Evolutionary conservation across 2,329 filamentous ascomycete species (phyloP).

Genomic region (Albifimbria verrucaria): DNA sequence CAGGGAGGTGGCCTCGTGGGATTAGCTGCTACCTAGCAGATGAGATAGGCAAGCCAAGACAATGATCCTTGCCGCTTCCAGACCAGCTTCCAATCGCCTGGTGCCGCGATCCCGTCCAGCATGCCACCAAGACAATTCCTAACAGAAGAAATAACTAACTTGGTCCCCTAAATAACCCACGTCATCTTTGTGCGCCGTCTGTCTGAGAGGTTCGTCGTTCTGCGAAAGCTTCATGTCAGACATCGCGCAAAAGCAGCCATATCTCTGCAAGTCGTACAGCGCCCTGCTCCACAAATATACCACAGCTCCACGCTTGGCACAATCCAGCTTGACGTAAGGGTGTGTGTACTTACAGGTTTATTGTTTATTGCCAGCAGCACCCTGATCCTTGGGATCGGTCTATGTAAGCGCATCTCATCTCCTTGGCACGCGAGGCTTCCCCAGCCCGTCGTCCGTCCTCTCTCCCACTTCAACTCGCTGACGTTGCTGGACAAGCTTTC

Average conservation of each 20-base stretch:
- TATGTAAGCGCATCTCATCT: not conserved
- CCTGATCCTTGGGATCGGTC: not conserved
- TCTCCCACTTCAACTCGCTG: too few species aligned
- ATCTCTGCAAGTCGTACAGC: not conserved
- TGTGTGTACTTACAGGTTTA: not conserved
- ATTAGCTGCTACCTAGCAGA: not conserved
- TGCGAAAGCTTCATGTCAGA: not conserved
- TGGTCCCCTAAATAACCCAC: not conserved
- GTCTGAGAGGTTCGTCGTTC: not conserved
- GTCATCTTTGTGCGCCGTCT: not conserved
- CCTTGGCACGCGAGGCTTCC: not conserved
- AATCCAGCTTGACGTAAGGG: not conserved
- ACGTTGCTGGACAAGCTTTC: too few species aligned
- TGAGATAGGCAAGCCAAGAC: not conserved
- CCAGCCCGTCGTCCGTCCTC: too few species aligned
- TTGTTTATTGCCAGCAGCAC: not conserved
- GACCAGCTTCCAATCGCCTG: not conserved
- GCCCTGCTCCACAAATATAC: not conserved
- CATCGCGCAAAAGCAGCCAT: not conserved
- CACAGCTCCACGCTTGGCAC: not conserved
- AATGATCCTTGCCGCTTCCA: not conserved
- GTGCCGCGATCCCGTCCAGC: not conserved
- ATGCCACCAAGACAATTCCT: not conserved
- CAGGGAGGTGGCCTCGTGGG: not conserved
- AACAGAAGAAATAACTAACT: not conserved